Base-by-base conservation (phyloP, 2,329 filamentous ascomycete genomes). In the Exserohilum turcica region DNA sequence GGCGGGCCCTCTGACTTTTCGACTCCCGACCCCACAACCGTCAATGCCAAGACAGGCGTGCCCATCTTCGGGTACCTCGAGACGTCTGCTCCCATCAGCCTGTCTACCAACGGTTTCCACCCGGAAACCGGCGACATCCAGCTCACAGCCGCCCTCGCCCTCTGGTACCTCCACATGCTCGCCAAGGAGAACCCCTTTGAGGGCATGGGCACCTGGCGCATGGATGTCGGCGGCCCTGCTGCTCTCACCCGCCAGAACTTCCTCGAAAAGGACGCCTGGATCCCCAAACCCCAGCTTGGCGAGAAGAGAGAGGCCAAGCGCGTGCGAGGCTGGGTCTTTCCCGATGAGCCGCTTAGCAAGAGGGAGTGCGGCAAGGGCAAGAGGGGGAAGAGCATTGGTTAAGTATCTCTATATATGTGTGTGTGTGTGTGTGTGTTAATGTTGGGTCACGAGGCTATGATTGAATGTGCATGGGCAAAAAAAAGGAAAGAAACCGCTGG, bases 11-110 rank as follows among this genome's bases (percentile, higher is more conserved):
- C 72, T 0, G 54, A 56, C 21, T 62, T 62, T 9, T 58, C 67
- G 1, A 71, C 70, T 4, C 39, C 64, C 0, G 70, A 74, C 50
- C 66, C 69, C 35, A 73, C 74, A 7, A 74, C 67, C 48, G 67
- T 74, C 61, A 74, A 74, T 52, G 72, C 71, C 3, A 65, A 84
- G 72, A 63, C 87, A 24, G 77, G 78, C 40, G 77, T 81, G 35
- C 92, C 92, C 0, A 86, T 91, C 72, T 97, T 96, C 69, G 92
- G 93, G n/a, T 91, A 87, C 74, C 80, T 97, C 5, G 92, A 97
- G 74, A 82, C 96, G 24, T 79, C 82, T 0, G 70, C 81, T 0
- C 79, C 84, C 0, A 83, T 87, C 48, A 76, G 80, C 5, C 79
- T 85, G 44, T 80, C 79, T 31, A 78, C 79, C 0, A 40, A 73